Conservation (phyloP, 805 yeast species). For the Hyphopichia homilentoma region DNA sequence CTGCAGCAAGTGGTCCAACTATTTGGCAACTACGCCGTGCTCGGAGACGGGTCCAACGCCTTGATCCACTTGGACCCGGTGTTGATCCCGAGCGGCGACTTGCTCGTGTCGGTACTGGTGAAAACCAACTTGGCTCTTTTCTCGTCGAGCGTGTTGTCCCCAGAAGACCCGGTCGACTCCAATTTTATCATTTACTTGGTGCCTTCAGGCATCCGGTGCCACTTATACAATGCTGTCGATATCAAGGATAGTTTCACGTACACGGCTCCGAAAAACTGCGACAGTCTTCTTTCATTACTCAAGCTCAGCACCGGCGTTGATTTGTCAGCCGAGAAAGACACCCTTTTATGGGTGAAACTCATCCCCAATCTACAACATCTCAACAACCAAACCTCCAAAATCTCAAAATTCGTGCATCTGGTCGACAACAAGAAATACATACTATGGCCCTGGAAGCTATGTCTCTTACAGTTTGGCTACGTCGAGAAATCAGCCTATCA, state of each 20-base stretch:
- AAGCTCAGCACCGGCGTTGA: conserved; percentile 34
- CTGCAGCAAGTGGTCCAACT: conserved; percentile 17
- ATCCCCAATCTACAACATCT: conserved; percentile 66
- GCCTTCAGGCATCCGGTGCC: conserved; percentile 43
- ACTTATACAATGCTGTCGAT: conserved; percentile 28
- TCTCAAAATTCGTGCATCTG: conserved; percentile 53
- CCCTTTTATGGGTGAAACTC: conserved; percentile 58
- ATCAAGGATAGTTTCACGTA: conserved; percentile 20
- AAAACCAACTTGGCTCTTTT: conserved; percentile 23
- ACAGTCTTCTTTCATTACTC: conserved; percentile 26
- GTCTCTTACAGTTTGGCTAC: conserved; percentile 53
- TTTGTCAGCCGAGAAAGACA: conserved; percentile 10
- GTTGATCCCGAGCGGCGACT: conserved; percentile 34
- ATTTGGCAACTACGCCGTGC: conserved; percentile 38
- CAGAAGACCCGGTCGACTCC: conserved; percentile 6
- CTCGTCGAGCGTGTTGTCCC: conserved; percentile 17
- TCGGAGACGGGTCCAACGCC: conserved; percentile 9
- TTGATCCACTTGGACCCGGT: conserved; percentile 35
- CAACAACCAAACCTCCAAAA: conserved; percentile 62
- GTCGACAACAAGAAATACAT: conserved; percentile 54
- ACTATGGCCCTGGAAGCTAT: conserved; percentile 70
- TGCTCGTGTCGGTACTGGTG: conserved; percentile 27
- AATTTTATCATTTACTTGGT: conserved; percentile 35
- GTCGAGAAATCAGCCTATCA: conserved; percentile 19
- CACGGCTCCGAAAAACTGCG: conserved; percentile 21